Evolutionary conservation across 2,329 filamentous ascomycete species (phyloP).

Genomic region (Atkinsonella hypoxylon): DNA sequence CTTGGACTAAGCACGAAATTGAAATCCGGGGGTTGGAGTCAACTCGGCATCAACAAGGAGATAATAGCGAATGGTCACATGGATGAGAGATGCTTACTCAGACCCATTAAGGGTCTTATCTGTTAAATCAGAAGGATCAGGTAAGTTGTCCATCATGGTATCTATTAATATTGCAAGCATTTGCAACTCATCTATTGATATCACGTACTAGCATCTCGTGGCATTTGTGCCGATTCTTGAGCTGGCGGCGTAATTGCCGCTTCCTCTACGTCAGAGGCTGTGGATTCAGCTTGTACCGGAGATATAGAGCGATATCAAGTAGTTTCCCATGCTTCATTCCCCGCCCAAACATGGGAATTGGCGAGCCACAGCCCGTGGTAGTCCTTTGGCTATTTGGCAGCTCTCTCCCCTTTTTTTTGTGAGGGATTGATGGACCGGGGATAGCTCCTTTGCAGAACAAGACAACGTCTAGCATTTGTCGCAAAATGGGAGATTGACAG

Average conservation of each 20-base stretch:
- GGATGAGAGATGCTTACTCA: no score
- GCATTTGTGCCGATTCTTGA: neutral
- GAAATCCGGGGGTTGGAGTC: no score
- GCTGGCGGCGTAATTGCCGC: neutral
- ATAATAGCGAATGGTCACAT: no score
- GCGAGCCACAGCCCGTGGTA: no score
- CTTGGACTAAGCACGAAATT: no score
- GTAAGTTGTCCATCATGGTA: neutral
- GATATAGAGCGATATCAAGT: neutral
- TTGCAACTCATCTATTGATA: neutral
- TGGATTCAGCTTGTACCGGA: neutral
- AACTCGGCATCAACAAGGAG: no score
- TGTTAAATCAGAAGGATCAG: no score
- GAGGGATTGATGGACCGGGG: no score
- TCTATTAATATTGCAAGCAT: neutral
- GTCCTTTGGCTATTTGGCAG: neutral
- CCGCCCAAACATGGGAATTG: neutral
- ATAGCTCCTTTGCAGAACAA: neutral
- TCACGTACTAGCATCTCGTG: neutral
- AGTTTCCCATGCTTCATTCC: neutral
- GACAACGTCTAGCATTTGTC: no score
- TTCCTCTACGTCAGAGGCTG: neutral
- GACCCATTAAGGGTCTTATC: no score
- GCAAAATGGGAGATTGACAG: no score
- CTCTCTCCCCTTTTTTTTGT: neutral